These are phyloP conservation scores for Malbranchea cinnamomea DNA, from an alignment of 2,329 filamentous ascomycete genomes.

Conservation along the genomic window DNA sequence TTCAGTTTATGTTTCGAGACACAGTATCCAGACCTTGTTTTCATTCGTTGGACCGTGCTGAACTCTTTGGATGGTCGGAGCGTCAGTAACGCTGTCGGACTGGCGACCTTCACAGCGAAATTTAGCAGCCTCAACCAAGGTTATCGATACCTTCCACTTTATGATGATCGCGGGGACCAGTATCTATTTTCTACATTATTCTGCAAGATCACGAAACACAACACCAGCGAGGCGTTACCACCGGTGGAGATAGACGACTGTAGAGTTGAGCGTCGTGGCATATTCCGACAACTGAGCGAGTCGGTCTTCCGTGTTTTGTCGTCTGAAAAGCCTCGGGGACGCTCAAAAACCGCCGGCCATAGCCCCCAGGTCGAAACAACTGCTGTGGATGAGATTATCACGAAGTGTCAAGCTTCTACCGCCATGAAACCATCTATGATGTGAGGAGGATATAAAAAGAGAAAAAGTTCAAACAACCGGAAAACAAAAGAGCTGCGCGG, in stretches of 20 bases:
- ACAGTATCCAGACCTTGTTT: constrained; percentile 87
- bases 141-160: constrained; percentile 80
- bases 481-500: too few relatives aligned
- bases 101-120: constrained; percentile 88
- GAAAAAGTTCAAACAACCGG: too few relatives aligned
- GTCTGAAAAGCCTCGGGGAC: constrained; percentile 24
- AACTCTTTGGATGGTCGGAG: constrained; percentile 64
- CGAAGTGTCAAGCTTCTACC: too few relatives aligned
- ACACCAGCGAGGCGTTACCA: constrained; percentile 28
- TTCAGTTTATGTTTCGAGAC: constrained; percentile 75
- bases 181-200: constrained; percentile 93
- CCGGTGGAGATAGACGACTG: constrained; percentile 24
- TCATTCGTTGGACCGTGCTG: constrained; percentile 85
- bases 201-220: constrained; percentile 62
- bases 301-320: constrained; percentile 29
- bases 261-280: constrained; percentile 26
- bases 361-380: too few relatives aligned
- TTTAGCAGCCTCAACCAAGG: constrained; percentile 78
- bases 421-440: too few relatives aligned
- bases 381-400: too few relatives aligned
- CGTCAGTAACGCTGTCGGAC: constrained; percentile 43
- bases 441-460: too few relatives aligned
- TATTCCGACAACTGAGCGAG: constrained; percentile 28
- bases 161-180: constrained; percentile 77
- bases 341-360: too few relatives aligned